A percentile compares a stretch with the other conserved stretches of the same genome.
Evolutionary conservation across 331 rosid species (phyloP).

Genomic region (Arachis monticola): DNA sequence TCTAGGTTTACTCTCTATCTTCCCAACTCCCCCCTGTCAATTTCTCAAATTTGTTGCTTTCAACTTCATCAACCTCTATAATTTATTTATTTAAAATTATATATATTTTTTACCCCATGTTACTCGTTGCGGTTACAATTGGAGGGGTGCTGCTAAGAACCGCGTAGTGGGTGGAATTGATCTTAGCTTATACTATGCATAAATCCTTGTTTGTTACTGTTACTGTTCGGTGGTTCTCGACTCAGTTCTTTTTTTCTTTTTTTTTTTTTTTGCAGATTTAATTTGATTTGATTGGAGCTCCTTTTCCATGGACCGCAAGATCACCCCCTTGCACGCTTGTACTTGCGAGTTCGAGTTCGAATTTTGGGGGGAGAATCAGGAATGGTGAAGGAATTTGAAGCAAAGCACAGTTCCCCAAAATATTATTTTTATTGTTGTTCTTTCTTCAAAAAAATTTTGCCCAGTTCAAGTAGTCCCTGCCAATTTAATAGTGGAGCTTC

Average conservation of each 20-base stretch:
- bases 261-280: slow-evolving; percentile 69
- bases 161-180: slow-evolving; percentile 12
- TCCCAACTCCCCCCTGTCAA: background rate
- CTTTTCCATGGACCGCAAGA: slow-evolving; percentile 44
- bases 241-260: slow-evolving; percentile 6
- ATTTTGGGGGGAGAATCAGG: slow-evolving; percentile 30
- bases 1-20: slow-evolving; percentile 9
- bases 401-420: slow-evolving; percentile 32
- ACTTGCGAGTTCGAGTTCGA: slow-evolving; percentile 36
- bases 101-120: background rate
- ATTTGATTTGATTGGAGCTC: slow-evolving; percentile 63
- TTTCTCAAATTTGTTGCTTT: background rate
- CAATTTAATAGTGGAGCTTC: slow-evolving; percentile 13
- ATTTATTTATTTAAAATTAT: background rate
- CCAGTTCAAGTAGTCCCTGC: slow-evolving; percentile 34
- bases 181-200: slow-evolving; percentile 21
- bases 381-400: slow-evolving; percentile 45
- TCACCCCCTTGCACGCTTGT: slow-evolving; percentile 39
- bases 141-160: background rate
- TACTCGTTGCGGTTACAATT: slow-evolving; percentile 26
- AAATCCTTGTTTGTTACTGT: slow-evolving; percentile 28
- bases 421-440: slow-evolving; percentile 34
- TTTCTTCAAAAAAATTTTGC: background rate
- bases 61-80: background rate
- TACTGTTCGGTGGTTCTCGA: slow-evolving; percentile 38